Evolutionary conservation across 1,284 basidiomycete genomes (phyloP), one percentile per base, ranked within the genome.

Genomic region (Trametes hirsuta): DNA sequence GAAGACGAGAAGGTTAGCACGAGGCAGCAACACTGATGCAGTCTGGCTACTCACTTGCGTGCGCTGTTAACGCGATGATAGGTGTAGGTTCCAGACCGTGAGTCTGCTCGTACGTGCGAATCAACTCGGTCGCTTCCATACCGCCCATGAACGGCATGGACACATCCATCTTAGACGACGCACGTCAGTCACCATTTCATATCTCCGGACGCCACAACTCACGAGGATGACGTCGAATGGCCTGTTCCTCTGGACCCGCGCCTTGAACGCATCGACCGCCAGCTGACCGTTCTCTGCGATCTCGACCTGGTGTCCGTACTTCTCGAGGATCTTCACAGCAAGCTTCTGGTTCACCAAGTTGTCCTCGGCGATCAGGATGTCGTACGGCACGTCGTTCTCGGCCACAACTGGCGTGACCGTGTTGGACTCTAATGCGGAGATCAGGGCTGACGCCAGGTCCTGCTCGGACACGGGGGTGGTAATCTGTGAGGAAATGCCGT

Each of bases 141-240:
- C 93, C 93, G 64, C 93, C 93, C 95, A 97, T 96, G 78, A 96
- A 90, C 12, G 95, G 95, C 95, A 97, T 97, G 4, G 93, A 96
- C 18, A 98, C 93, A 71, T 99, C 97, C 97, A 99, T 98, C 87
- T 97, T 67, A 14, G 15, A 3, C 53, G 61, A 51, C 21, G 35
- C 25, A 51, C 15, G 21, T 46, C 53, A 37, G 12, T 21, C 21
- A 30, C 39, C 34, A 3, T 30, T 41, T 53, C 47, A 24, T 47
- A 40, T 39, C 36, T 50, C 41, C 41, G 18, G 24, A 1, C 6
- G 45, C 3, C 18, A 30, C 22, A 14, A 82, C 88, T 68, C 64
- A 94, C 92, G 35, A 95, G 81, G 66, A 96, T 93, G 67, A 96
- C 89, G 74, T 95, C 90, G 71, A 93, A 95, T 21, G 91, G 90